Evolutionary conservation across 257 asterid species (phyloP), one percentile per base, ranked within the genome.

Genomic region (Penstemon barbatus): DNA sequence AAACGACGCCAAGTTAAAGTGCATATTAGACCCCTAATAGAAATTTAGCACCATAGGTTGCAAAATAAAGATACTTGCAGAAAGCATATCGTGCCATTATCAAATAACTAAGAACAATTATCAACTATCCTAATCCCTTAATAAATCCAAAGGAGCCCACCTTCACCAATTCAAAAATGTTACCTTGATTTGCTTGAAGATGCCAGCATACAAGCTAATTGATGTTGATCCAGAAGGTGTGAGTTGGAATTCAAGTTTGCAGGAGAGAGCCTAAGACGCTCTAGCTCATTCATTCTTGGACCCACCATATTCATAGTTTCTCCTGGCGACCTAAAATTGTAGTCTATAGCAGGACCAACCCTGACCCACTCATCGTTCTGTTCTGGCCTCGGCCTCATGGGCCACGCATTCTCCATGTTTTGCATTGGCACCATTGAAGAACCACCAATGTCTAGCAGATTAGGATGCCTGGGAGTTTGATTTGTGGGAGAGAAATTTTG

Each of bases 151-250:
- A 36, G 49, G n/a, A 25, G 6, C 9, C 58, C 69, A 9, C 15
- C 25, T 25, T 25, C 7, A 39, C 3, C 37, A 0, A 38, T 15
- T 68, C 5, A 19, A 63, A 18, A 45, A 6, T 36, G 63, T 71
- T 76, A 84, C 89, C 84, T 42, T 6, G 66, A 70, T 68, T 55
- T 68, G 74, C 79, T 67, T 18, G 78, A 63, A 50, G 75, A 39
- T 5, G 86, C 74, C 63, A 68, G 57, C 69, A 53, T 9, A 18
- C 58, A 15, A n/a, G 69, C 72, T 10, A 66, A 63, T 54, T 70
- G 79, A n/a, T 68, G 73, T 70, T 59, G 63, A 57, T 65, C 39
- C 25, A 60, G 60, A 53, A 57, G 50, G 8, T 49, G 70, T 25
- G 66, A 3, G 41, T 45, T 65, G 8, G 75, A 58, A 36, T 40